These are phyloP conservation scores for Vararia minispora DNA, from an alignment of 768 basidiomycete genomes.

Conservation along the genomic window DNA sequence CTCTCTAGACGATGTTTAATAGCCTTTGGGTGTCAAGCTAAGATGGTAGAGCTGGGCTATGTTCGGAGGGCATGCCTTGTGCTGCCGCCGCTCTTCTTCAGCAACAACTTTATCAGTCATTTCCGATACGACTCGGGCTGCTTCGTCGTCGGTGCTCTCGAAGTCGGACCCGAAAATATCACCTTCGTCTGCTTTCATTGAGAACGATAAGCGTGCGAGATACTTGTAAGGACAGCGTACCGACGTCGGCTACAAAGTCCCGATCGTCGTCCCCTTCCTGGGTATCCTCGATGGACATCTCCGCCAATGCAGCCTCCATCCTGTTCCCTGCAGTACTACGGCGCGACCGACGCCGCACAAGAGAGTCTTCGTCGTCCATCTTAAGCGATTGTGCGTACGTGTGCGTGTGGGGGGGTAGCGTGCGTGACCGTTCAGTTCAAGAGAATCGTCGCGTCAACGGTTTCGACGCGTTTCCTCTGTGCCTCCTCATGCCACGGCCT, in stretches of 20 bases:
- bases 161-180: conserved; percentile 80
- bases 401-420: too few relatives aligned
- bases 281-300: conserved; percentile 41
- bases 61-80: conserved; percentile 29
- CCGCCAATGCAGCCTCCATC: conserved; percentile 71
- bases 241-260: conserved; percentile 60
- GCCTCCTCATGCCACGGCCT: conserved; percentile 9
- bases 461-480: neutral
- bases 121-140: conserved; percentile 37
- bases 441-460: neutral
- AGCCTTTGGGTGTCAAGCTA: conserved; percentile 26
- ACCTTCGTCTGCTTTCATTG: conserved; percentile 51
- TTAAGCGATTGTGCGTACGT: conserved; percentile 4
- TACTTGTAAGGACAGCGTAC: conserved; percentile 22
- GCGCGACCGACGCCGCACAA: conserved; percentile 46
- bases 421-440: too few relatives aligned
- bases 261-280: conserved; percentile 52
- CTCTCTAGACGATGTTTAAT: conserved; percentile 47
- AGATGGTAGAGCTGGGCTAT: neutral
- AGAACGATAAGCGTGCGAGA: neutral
- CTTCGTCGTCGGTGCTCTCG: conserved; percentile 70
- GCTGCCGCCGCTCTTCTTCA: conserved; percentile 48
- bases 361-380: conserved; percentile 29
- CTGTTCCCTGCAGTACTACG: conserved; percentile 79
- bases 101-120: conserved; percentile 43